phyloP scores from a whole-genome alignment of 768 basidiomycete genomes.

The Russula abietina region DNA sequence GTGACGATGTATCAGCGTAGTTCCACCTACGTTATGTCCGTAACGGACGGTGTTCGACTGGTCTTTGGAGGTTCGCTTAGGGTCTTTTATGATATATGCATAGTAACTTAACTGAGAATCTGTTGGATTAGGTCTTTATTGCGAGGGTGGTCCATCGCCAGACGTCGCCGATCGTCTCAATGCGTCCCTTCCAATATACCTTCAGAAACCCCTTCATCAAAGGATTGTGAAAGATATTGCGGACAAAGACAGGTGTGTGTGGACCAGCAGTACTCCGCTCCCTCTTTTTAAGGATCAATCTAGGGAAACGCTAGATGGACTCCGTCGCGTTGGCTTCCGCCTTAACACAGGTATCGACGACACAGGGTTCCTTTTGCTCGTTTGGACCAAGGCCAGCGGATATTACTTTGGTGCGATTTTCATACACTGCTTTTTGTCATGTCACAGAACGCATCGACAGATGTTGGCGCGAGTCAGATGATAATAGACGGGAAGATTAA shows the following conservation, averaged over 20 bases:
- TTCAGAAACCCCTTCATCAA: slow-evolving; percentile 30
- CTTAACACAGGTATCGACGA: slow-evolving; percentile 43
- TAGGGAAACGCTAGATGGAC: slow-evolving; percentile 48
- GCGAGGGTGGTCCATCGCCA: slow-evolving; percentile 27
- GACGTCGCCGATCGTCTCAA: slow-evolving; percentile 52
- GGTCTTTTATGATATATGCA: background rate
- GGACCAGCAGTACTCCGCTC: background rate
- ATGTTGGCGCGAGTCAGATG: slow-evolving; percentile 38
- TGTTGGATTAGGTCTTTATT: slow-evolving; percentile 12
- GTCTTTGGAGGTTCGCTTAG: slow-evolving; percentile 18
- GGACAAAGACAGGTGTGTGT: slow-evolving; percentile 43
- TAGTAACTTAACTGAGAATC: background rate
- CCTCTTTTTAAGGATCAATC: background rate
- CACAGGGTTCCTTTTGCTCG: slow-evolving; percentile 44
- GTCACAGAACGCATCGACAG: slow-evolving; percentile 25
- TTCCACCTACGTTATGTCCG: slow-evolving; percentile 35
- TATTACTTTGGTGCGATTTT: slow-evolving; percentile 54
- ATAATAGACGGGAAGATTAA: slow-evolving; percentile 46
- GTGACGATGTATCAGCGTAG: slow-evolving; percentile 32
- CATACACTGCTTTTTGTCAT: background rate
- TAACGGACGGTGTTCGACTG: slow-evolving; percentile 25
- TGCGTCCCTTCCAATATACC: slow-evolving; percentile 35
- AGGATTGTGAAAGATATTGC: slow-evolving; percentile 41
- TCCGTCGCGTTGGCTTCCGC: slow-evolving; percentile 52
- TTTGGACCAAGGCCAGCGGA: slow-evolving; percentile 45